Evolutionary conservation across 1,284 basidiomycete species (phyloP).

Genomic region (Moesziomyces parantarcticus): DNA sequence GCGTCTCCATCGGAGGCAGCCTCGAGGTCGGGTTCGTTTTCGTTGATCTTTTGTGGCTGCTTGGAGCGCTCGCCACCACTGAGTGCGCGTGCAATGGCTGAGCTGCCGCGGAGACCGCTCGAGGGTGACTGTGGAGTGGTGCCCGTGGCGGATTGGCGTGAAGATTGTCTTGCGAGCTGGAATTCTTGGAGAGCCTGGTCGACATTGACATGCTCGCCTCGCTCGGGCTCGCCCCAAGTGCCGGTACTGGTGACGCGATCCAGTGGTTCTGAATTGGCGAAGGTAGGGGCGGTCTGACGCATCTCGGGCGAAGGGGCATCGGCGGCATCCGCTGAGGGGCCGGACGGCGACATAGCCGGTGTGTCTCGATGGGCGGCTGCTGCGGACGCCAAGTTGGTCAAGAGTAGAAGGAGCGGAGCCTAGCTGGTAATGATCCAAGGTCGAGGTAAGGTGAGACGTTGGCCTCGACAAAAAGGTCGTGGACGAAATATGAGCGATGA

Average conservation of each 20-base stretch:
- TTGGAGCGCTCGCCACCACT: conserved; percentile 17
- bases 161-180: conserved; percentile 33
- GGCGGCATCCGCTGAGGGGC: conserved; percentile 7
- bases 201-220: conserved; percentile 49
- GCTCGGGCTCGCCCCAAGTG: conserved; percentile 52
- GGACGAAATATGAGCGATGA: too few species aligned
- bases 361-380: too few species aligned
- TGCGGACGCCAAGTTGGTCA: too few species aligned
- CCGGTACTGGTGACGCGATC: conserved; percentile 28
- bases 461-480: too few species aligned
- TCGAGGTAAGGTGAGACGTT: too few species aligned
- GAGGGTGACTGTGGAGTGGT: conserved; percentile 8
- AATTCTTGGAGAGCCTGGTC: conserved; percentile 47
- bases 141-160: conserved; percentile 7
- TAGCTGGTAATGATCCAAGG: too few species aligned
- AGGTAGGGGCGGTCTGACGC: neutral
- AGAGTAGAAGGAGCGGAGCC: too few species aligned
- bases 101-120: conserved; percentile 10
- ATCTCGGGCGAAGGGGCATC: conserved; percentile 5
- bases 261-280: conserved; percentile 1
- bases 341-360: conserved; percentile 4
- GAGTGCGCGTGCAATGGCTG: conserved; percentile 18
- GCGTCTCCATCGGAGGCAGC: conserved; percentile 5
- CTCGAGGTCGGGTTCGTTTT: conserved; percentile 22
- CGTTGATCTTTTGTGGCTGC: conserved; percentile 17